phyloP scores from a whole-genome alignment of 73 alveolate species.

The Diophrys appendiculata region DNA sequence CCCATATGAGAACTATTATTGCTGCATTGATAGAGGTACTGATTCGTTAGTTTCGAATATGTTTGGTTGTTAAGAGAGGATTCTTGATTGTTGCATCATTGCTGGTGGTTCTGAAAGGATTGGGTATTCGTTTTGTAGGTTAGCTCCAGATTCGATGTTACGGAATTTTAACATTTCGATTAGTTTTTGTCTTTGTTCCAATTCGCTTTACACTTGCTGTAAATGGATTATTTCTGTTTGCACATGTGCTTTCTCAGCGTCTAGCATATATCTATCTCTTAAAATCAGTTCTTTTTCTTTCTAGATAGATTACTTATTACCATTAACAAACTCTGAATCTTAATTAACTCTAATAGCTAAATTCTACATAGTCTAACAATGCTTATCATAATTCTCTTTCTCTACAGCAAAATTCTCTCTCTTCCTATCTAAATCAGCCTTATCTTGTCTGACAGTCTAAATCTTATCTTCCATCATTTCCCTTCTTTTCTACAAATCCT shows the following conservation, averaged over 20 bases:
- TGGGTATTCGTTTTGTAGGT: too few species aligned
- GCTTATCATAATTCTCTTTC: background rate
- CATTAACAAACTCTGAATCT: background rate
- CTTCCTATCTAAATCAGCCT: background rate
- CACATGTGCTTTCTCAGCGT: conserved; percentile 17
- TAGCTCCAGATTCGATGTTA: too few species aligned
- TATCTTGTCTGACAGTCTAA: conserved; percentile 1
- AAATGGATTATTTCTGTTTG: background rate
- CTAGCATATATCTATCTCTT: background rate
- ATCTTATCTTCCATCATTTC: background rate
- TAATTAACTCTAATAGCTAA: background rate
- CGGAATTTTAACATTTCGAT: conserved; percentile 6
- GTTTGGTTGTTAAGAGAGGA: too few species aligned
- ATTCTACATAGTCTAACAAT: background rate
- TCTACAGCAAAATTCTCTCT: background rate
- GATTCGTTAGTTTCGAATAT: too few species aligned
- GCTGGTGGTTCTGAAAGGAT: too few species aligned
- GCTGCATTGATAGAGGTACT: too few species aligned
- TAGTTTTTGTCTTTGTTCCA: background rate
- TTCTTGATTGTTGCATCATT: too few species aligned
- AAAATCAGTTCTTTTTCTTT: background rate
- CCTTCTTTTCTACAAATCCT: background rate
- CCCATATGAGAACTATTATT: too few species aligned
- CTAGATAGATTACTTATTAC: background rate
- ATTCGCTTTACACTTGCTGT: background rate